Evolutionary conservation across 1,284 basidiomycete genomes (phyloP).

Genomic region (Sanghuangporus baumii): DNA sequence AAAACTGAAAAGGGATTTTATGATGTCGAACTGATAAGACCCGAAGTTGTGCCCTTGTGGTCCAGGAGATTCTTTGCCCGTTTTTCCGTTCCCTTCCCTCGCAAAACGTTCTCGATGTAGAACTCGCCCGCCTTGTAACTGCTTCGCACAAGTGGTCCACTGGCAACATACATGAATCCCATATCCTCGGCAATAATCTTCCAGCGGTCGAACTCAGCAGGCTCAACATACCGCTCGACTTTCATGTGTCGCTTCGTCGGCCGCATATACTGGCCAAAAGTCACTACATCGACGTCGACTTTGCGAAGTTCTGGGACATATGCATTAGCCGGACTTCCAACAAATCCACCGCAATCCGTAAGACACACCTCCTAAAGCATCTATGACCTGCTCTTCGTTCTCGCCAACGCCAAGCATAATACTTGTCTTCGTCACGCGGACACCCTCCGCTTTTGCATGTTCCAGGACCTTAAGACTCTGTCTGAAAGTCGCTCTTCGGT

Average conservation of each 20-base stretch:
- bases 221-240: conserved; percentile 93
- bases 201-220: conserved; percentile 91
- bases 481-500: conserved; percentile 89
- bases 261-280: conserved; percentile 99
- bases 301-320: conserved; percentile 70
- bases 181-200: conserved; percentile 84
- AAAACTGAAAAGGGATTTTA: not conserved
- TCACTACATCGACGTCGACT: conserved; percentile 92
- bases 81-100: conserved; percentile 47
- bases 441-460: conserved; percentile 77
- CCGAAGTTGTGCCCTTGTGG: conserved; percentile 18
- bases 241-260: conserved; percentile 99
- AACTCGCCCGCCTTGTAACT: conserved; percentile 97
- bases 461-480: conserved; percentile 85
- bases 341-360: not conserved
- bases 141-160: conserved; percentile 92
- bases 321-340: not conserved
- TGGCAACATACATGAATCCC: conserved; percentile 97
- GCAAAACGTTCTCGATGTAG: conserved; percentile 87
- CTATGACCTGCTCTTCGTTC: conserved; percentile 76
- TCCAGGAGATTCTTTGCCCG: conserved; percentile 32
- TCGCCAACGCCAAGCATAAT: conserved; percentile 99
- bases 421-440: conserved; percentile 93
- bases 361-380: conserved; percentile 73
- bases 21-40: not conserved